A percentile compares a stretch with the other conserved stretches of the same genome.
Evolutionary conservation across 768 basidiomycete species (phyloP).

Genomic region (Tubosaeta brunneosetosa): DNA sequence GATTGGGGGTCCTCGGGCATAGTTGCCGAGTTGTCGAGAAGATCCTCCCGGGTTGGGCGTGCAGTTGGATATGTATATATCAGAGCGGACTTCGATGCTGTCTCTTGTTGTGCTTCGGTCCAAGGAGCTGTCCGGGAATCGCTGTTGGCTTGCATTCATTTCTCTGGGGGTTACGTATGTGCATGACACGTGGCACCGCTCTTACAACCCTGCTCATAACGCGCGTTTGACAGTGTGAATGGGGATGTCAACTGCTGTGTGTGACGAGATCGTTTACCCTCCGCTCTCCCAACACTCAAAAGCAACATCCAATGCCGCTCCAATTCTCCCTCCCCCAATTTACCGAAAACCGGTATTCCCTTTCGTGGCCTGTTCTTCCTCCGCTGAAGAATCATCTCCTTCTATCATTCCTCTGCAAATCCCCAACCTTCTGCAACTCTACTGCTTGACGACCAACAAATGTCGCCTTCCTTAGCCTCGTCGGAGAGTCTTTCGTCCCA

Average conservation of each 20-base stretch:
- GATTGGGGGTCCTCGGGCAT: background rate
- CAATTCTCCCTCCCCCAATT: no score
- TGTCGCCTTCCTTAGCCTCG: constrained; percentile 26
- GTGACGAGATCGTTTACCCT: constrained; percentile 21
- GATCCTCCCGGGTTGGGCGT: background rate
- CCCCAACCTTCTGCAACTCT: constrained; percentile 14
- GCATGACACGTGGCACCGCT: constrained; percentile 23
- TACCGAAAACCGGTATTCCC: constrained; percentile 9
- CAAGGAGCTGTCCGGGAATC: background rate
- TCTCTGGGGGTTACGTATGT: background rate
- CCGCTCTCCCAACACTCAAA: constrained; percentile 15
- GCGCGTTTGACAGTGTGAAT: background rate
- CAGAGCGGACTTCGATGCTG: background rate
- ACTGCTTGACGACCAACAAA: constrained; percentile 32
- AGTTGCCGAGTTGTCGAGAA: background rate
- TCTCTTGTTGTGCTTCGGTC: background rate
- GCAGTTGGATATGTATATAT: background rate
- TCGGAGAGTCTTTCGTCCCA: background rate
- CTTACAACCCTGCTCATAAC: constrained; percentile 1
- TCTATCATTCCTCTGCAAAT: constrained; percentile 28
- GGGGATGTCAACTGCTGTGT: constrained; percentile 21
- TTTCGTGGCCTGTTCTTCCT: constrained; percentile 14
- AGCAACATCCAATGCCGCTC: constrained; percentile 8
- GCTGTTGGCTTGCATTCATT: background rate
- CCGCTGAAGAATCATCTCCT: constrained; percentile 9